Base-by-base conservation (phyloP, 352 stramenopile species). In the Aphanomyces stellatus region DNA sequence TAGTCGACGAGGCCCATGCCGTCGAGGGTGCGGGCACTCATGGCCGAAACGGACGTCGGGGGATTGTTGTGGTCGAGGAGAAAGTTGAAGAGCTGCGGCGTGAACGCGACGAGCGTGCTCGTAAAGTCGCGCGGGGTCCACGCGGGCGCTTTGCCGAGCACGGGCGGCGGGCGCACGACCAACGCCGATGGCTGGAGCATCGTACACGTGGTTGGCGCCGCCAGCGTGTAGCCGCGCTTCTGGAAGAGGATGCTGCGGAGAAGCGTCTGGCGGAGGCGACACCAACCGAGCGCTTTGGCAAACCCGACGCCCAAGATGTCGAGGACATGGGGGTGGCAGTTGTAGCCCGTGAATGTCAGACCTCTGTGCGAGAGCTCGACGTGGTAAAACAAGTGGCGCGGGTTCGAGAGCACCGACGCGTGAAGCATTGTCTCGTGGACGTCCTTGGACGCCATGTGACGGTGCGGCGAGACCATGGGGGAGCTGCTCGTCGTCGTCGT, bases 1-100 rank as follows among this genome's bases (percentile, higher is more conserved):
- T 67, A 67, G 24, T 67, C 60, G 30, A 33, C 60, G n/a, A 67
- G 49, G 22, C 60, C 60, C 60, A 67, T 67, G 24, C 60, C 60
- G 22, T 67, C 60, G 33, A 67, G 19, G 8, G 60, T 41, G 5
- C 60, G 60, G 33, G 33, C 17, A 25, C 15, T 2, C n/a, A 24
- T 37, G 1, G 43, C 4, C 46, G 41, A 24, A 2, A 67, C 37
- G 24, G 33, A 13, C 6, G 37, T 15, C 22, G 60, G 60, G 8
- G 60, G 37, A 7, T 19, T 60, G 3, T 42, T 56, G 49, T 67
- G 27, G 10, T 67, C 60, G 4, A 67, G 41, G 4, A 67, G 13
- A 19, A 67, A 19, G 49, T 46, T 8, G 33, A 67, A 67, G 28
- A 67, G 28, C 27, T 67, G 60, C 22, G 60, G 60, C 37, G 60